A percentile compares a stretch with the other conserved stretches of the same genome.
Evolutionary conservation across 2,329 filamentous ascomycete species (phyloP).

Genomic region (Diaporthe ampelina): DNA sequence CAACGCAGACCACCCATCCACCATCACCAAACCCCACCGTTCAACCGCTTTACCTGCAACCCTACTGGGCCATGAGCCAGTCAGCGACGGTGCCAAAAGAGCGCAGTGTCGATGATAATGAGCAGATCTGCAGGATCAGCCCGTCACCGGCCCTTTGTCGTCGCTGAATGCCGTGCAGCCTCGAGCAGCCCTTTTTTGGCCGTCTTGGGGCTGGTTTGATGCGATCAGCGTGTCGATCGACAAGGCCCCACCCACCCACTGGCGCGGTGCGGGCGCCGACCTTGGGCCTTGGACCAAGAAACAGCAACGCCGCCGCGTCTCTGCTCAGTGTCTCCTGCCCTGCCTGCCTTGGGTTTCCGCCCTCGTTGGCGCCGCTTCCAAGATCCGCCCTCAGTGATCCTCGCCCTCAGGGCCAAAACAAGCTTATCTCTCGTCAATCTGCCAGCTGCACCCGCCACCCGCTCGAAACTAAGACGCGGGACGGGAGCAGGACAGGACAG

Average conservation of each 20-base stretch:
- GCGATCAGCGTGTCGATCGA: slow-evolving; percentile 23
- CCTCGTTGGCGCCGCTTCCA: not conserved
- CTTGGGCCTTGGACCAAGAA: not conserved
- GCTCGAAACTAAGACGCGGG: slow-evolving; percentile 22
- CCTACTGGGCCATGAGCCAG: too few relatives aligned
- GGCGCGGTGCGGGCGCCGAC: slow-evolving; percentile 14
- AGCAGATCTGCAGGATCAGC: slow-evolving; percentile 21
- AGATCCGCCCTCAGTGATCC: not conserved
- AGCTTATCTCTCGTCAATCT: slow-evolving; percentile 42
- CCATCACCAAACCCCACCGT: too few relatives aligned
- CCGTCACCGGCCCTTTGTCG: slow-evolving; percentile 14
- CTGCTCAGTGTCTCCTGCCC: not conserved
- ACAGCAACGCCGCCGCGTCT: not conserved
- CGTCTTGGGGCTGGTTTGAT: slow-evolving; percentile 26
- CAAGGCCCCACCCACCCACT: slow-evolving; percentile 26
- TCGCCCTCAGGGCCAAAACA: slow-evolving; percentile 9
- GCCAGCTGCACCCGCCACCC: slow-evolving; percentile 14
- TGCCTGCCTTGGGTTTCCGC: not conserved
- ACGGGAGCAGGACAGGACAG: slow-evolving; percentile 12
- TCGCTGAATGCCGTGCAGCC: slow-evolving; percentile 24
- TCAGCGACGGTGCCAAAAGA: too few relatives aligned
- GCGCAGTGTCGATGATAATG: not conserved
- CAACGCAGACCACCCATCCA: too few relatives aligned
- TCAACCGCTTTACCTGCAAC: too few relatives aligned
- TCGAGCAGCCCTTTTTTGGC: not conserved